These are phyloP conservation scores for Mycena haematopus DNA, from an alignment of 768 basidiomycete genomes.

Conservation along the genomic window DNA sequence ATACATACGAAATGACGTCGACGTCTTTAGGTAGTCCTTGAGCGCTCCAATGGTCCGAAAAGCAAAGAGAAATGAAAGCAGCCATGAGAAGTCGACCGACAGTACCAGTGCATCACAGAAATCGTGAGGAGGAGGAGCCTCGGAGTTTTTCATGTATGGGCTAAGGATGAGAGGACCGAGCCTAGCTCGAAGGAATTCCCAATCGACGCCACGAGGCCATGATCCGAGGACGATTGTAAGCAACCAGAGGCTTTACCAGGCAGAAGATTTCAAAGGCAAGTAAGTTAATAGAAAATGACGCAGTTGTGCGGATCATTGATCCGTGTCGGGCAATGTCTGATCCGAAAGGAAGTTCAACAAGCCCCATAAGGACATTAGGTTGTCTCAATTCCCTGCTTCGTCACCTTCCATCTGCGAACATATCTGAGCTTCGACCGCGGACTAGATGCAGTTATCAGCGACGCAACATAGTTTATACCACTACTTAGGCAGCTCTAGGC, in stretches of 20 bases:
- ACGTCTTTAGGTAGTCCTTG: background rate
- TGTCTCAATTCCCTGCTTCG: no score
- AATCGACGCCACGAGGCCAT: background rate
- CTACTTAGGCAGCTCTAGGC: no score
- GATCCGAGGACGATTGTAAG: background rate
- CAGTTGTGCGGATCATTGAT: background rate
- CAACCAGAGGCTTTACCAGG: background rate
- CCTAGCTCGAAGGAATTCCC: background rate
- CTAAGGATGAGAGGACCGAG: no score
- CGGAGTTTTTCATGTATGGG: no score
- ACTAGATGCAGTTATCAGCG: no score
- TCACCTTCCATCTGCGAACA: no score
- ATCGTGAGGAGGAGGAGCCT: no score
- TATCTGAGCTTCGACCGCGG: no score
- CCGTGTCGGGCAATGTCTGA: background rate
- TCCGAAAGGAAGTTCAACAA: background rate
- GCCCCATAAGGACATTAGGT: no score
- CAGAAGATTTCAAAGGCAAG: background rate
- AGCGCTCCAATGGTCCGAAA: background rate
- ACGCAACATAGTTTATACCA: no score
- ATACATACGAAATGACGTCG: slow-evolving; percentile 1
- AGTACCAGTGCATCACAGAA: no score
- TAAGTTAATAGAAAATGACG: background rate
- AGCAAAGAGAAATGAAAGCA: background rate
- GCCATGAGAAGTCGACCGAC: no score